Percentiles rank a stretch among this genome's conserved stretches.
Conservation (phyloP, 306 rosid species). For the Phaseolus lunatus region DNA sequence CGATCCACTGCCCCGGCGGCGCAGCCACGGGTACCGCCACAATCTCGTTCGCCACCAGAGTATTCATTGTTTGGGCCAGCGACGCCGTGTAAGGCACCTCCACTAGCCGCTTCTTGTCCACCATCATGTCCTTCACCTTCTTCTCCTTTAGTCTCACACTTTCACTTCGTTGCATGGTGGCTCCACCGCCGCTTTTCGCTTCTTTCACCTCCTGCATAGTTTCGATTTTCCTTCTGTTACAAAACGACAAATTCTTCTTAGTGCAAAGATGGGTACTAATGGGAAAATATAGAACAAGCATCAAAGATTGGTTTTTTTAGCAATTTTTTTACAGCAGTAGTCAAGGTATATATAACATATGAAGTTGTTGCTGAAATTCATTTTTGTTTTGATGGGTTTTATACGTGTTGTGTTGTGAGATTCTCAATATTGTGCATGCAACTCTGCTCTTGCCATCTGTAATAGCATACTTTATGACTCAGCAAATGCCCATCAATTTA, state of each 20-base stretch:
- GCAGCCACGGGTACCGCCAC: constrained; percentile 90
- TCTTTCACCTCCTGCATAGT: constrained; percentile 53
- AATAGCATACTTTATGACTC: constrained; percentile 31
- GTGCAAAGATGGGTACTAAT: background rate
- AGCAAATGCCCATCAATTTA: background rate
- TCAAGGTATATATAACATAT: background rate
- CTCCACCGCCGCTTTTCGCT: constrained; percentile 14
- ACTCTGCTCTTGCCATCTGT: constrained; percentile 39
- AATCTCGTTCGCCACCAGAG: constrained; percentile 73
- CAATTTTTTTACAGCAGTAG: background rate
- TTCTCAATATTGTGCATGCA: constrained; percentile 29
- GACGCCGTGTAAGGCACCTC: constrained; percentile 92
- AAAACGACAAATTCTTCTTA: background rate
- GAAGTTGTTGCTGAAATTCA: background rate
- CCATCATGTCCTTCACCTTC: constrained; percentile 70
- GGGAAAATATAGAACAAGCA: constrained; percentile 33
- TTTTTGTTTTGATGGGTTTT: background rate
- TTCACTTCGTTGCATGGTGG: constrained; percentile 42
- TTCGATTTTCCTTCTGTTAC: background rate
- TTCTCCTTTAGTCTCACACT: constrained; percentile 51
- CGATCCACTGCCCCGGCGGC: constrained; percentile 95
- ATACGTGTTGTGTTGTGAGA: constrained; percentile 40
- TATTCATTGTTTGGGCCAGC: constrained; percentile 74
- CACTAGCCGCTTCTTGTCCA: constrained; percentile 68
- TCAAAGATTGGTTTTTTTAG: background rate